A percentile compares a stretch with the other conserved stretches of the same genome.
Conservation (phyloP, 257 asterid genomes). For the Marsdenia floribunda region DNA sequence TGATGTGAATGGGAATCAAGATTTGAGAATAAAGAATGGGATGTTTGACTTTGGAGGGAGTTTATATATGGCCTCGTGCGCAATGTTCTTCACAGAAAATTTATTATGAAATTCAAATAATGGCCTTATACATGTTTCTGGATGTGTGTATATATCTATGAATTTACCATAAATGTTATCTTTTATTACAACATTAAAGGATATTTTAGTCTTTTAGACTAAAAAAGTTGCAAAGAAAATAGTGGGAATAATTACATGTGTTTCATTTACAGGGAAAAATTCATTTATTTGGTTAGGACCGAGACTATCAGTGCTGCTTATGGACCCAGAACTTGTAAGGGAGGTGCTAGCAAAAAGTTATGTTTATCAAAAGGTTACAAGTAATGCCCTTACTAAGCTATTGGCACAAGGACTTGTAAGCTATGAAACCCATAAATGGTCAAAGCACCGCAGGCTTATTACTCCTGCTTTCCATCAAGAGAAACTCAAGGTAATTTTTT, state of each 20-base stretch:
- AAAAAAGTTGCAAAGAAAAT: no score
- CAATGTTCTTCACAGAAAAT: neutral
- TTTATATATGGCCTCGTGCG: no score
- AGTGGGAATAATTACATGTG: neutral
- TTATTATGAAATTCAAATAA: no score
- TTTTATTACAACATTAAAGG: no score
- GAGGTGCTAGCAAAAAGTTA: conserved; percentile 32
- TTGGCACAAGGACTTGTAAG: conserved; percentile 33
- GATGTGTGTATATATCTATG: no score
- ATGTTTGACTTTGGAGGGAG: neutral
- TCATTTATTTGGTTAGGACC: conserved; percentile 45
- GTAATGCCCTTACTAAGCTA: conserved; percentile 22
- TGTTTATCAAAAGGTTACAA: conserved; percentile 27
- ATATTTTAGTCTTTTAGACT: no score
- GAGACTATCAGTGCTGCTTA: conserved; percentile 29
- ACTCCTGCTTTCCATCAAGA: no score
- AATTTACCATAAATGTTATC: no score
- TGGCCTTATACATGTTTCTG: neutral
- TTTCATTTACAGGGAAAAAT: conserved; percentile 33
- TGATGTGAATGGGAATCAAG: no score
- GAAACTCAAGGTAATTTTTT: conserved; percentile 34
- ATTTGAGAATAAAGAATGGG: neutral
- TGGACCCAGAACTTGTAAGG: conserved; percentile 33
- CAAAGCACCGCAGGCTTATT: conserved; percentile 48
- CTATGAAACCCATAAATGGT: conserved; percentile 50